phyloP scores from a whole-genome alignment of 1,284 basidiomycete species.

The Ceratorhiza oryzae-sativae region DNA sequence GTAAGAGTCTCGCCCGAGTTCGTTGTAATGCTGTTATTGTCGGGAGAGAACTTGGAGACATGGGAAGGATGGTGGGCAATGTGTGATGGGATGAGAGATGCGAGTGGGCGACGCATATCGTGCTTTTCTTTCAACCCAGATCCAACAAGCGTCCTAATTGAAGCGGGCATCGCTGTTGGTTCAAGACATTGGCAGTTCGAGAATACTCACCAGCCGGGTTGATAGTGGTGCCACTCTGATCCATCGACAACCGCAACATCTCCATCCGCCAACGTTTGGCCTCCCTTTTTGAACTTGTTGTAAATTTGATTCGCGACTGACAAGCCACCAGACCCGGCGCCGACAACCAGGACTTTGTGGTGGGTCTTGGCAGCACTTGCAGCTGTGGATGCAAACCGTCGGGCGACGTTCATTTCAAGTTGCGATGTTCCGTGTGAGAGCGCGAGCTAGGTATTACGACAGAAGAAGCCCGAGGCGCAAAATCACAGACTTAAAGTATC shows the following conservation, averaged over 20 bases:
- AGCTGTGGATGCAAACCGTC: conserved; percentile 44
- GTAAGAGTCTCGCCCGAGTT: conserved; percentile 72
- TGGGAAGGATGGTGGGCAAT: conserved; percentile 78
- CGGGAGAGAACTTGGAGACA: conserved; percentile 79
- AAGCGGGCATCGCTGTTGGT: neutral
- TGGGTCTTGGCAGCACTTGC: conserved; percentile 48
- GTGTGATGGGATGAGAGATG: conserved; percentile 73
- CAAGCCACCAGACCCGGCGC: conserved; percentile 78
- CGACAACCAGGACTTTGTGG: conserved; percentile 56
- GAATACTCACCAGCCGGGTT: conserved; percentile 77
- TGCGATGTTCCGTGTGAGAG: neutral
- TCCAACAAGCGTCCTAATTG: conserved; percentile 86
- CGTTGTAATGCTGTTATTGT: conserved; percentile 75
- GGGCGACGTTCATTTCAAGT: conserved; percentile 29
- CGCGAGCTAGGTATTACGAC: neutral
- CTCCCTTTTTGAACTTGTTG: conserved; percentile 73
- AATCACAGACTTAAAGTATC: neutral
- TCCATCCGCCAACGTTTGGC: conserved; percentile 69
- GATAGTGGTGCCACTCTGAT: conserved; percentile 79
- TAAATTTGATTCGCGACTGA: conserved; percentile 85
- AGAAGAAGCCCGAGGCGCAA: neutral
- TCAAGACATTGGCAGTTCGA: neutral
- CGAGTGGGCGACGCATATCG: conserved; percentile 74
- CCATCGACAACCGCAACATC: conserved; percentile 87
- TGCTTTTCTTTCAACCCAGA: conserved; percentile 73